Evolutionary conservation across 2,329 filamentous ascomycete genomes (phyloP), one percentile per base, ranked within the genome.

Genomic region (Diaporthe aspalathi): DNA sequence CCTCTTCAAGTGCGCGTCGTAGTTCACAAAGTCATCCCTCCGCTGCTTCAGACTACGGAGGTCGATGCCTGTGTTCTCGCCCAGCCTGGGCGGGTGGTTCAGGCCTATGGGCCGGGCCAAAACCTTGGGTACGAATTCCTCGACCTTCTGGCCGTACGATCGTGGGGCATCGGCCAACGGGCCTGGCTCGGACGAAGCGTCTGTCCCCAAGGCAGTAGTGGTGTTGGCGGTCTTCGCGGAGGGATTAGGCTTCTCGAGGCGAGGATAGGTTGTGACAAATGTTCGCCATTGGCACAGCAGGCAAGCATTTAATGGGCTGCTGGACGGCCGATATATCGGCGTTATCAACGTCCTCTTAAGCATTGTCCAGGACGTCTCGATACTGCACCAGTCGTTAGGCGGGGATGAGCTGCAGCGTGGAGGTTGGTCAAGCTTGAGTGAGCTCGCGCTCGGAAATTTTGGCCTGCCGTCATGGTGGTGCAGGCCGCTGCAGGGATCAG

Each of bases 61-160:
- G 77, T 97, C 93, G 73, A 93, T 81, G 67, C 94, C 94, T 1
- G 90, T 92, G 82, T 98, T 98, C 80, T 98, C 91, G 72, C 94
- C 94, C 16, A 89, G 83, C 71, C 86, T 83, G 0, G 96, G 96
- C 2, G 94, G 92, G 47, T 89, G 83, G 14, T 87, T 85, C 81
- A 97, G 90, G 73, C 96, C 96, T 75, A 99, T 95, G 17, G 96
- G 95, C 47, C 94, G 90, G 49, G 85, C 82, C 52, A 93, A 82
- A 22, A 86, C 87, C 76, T 85, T 87, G 6, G 90, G 90, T 12
- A 84, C 88, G 77, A 91, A 92, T 38, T 84, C 79, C 2, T 86
- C 81, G 35, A 86, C 76, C 20, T 84, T 84, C 78, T 86, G 87
- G 76, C 90, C 90, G 75, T 90, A 90, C 35, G 85, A 84, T 73